phyloP scores from a whole-genome alignment of 495 filamentous ascomycete genomes.

The Penicillium ochrochloron region DNA sequence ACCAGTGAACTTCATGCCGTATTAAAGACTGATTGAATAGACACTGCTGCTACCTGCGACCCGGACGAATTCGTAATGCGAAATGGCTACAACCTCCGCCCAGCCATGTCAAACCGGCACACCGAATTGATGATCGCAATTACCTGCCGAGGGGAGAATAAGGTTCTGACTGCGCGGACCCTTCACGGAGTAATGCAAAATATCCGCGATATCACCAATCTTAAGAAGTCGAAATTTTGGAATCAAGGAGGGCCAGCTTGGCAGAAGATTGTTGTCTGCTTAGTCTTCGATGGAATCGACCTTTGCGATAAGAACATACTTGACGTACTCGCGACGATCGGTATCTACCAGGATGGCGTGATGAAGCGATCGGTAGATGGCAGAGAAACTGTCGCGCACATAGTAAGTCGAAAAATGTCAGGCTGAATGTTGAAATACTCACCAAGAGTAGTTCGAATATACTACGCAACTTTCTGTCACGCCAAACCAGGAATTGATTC shows the following conservation, averaged over 20 bases:
- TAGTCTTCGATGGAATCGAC: constrained; percentile 96
- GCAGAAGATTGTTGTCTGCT: constrained; percentile 97
- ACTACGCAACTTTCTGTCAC: constrained; percentile 96
- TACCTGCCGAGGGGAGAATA: constrained; percentile 98
- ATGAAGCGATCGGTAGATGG: constrained; percentile 98
- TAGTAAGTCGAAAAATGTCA: constrained; percentile 51
- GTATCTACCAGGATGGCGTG: constrained; percentile 93
- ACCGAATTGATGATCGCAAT: constrained; percentile 95
- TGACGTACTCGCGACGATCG: constrained; percentile 89
- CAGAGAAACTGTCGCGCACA: constrained; percentile 91
- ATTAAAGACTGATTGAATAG: constrained; percentile 34
- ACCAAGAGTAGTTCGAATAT: constrained; percentile 82
- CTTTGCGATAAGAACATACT: constrained; percentile 92
- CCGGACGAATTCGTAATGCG: constrained; percentile 96
- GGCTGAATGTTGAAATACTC: background rate
- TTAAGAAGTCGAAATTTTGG: constrained; percentile 99
- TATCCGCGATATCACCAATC: constrained; percentile 91
- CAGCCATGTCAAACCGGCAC: constrained; percentile 97
- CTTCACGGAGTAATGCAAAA: constrained; percentile 98
- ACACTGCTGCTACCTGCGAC: constrained; percentile 98
- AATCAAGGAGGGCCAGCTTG: constrained; percentile 96
- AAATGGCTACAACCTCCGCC: constrained; percentile 96
- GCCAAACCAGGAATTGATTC: constrained; percentile 88
- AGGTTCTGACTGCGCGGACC: constrained; percentile 85
- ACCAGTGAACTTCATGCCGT: background rate